Conservation (phyloP, 2,329 filamentous ascomycete genomes). For the Fusarium anguioides region DNA sequence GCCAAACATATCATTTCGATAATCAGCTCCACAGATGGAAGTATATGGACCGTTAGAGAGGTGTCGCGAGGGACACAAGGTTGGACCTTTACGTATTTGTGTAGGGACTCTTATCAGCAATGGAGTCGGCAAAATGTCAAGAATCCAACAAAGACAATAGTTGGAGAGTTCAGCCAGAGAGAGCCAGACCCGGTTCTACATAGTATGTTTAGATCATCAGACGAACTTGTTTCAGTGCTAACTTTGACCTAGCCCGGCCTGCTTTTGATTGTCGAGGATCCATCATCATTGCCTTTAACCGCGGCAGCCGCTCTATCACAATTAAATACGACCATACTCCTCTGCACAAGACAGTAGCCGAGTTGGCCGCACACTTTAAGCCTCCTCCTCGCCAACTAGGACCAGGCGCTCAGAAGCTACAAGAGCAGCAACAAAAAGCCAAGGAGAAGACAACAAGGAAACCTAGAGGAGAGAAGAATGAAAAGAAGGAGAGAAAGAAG, state of each 20-base stretch:
- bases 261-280: slow-evolving; percentile 69
- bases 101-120: slow-evolving; percentile 62
- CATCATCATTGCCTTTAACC: slow-evolving; percentile 62
- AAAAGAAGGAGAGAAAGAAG: slow-evolving; percentile 42
- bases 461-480: slow-evolving; percentile 47
- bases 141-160: slow-evolving; percentile 52
- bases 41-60: slow-evolving; percentile 60
- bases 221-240: background rate
- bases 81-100: slow-evolving; percentile 66
- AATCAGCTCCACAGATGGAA: slow-evolving; percentile 59
- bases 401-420: slow-evolving; percentile 42
- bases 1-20: slow-evolving; percentile 60
- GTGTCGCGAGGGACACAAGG: slow-evolving; percentile 59
- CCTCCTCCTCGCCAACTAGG: slow-evolving; percentile 55
- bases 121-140: slow-evolving; percentile 63
- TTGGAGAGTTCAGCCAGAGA: slow-evolving; percentile 62
- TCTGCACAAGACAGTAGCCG: slow-evolving; percentile 65
- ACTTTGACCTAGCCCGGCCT: slow-evolving; percentile 57
- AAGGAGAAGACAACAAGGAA: slow-evolving; percentile 45
- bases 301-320: slow-evolving; percentile 58
- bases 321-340: slow-evolving; percentile 68
- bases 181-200: slow-evolving; percentile 59
- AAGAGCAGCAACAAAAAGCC: slow-evolving; percentile 38
- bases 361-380: slow-evolving; percentile 60
- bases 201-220: slow-evolving; percentile 51